Evolutionary conservation across 305 asterid genomes (phyloP), one percentile per base, ranked within the genome.

Genomic region (Fraxinus ornus): DNA sequence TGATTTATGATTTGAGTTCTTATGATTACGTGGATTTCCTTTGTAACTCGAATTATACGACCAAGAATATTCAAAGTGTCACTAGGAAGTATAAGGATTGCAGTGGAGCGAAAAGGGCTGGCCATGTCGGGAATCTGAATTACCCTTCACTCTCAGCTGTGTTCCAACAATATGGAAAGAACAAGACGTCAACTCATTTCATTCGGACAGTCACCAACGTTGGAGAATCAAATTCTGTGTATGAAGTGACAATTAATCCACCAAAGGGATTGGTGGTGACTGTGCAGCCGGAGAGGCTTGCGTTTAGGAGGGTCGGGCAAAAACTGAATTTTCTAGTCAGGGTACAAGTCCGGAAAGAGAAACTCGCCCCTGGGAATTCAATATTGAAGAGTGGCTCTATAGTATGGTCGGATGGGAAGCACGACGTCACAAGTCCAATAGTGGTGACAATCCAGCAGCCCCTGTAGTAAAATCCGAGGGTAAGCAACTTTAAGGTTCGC

Each of bases 401-500:
- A 41, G 90, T 84, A 0, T 95, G 98, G 98, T 90, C 93, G 1
- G 98, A 95, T 79, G 98, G 93, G 81, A 92, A 92, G 78, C 98
- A 90, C 82, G 5, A 76, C 0, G 97, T 93, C 22, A 89, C 83
- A 0, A 93, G 98, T 80, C 92, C 97, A 39, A 44, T 95, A 76
- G 93, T 93, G 15, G 92, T 92, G 80, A 93, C 98, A 22, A 49
- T 93, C 90, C 98, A 93, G 79, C 90, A 95, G 83, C 98, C 98
- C 1, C 91, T 95, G 17, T 84, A 77, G 77, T 9, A 5, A n/a
- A 55, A 55, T 55, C 19, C 0, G 24, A 52, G 64, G 62, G 7
- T 49, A 13, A 15, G 19, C 19, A 47, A 47, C 19, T 47, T 3
- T 0, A 12, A 47, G 57, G 52, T 44, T 44, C 15, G 4, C 52